These are phyloP conservation scores for Penicillium sp. DNA, from an alignment of 2,329 filamentous ascomycete species.

Conservation along the genomic window DNA sequence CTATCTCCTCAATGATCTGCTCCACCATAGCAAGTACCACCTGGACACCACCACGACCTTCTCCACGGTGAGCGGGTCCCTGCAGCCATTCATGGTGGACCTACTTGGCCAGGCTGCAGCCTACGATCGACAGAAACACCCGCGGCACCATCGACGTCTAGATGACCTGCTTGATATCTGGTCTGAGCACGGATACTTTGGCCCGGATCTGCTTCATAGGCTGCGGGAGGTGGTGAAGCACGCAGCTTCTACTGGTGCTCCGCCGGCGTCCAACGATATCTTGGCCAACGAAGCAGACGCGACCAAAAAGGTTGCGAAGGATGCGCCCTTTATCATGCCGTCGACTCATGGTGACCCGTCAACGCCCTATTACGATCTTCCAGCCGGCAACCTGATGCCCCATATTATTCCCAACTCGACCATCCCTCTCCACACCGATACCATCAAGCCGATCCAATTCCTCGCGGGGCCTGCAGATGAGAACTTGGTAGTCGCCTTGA, in stretches of 20 bases:
- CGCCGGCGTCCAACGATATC: slow-evolving; percentile 24
- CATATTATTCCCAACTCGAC: slow-evolving; percentile 72
- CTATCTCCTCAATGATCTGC: slow-evolving; percentile 71
- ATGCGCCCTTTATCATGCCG: slow-evolving; percentile 65
- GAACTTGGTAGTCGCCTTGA: slow-evolving; percentile 62
- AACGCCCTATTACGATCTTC: slow-evolving; percentile 73
- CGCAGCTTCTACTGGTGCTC: slow-evolving; percentile 33
- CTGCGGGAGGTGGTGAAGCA: slow-evolving; percentile 56
- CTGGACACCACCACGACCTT: slow-evolving; percentile 42
- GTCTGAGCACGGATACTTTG: slow-evolving; percentile 62
- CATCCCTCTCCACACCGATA: slow-evolving; percentile 64
- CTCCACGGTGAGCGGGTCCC: slow-evolving; percentile 49
- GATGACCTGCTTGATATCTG: slow-evolving; percentile 62
- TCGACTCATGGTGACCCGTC: slow-evolving; percentile 69
- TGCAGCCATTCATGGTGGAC: slow-evolving; percentile 58
- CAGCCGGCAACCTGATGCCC: slow-evolving; percentile 74
- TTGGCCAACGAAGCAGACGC: slow-evolving; percentile 28
- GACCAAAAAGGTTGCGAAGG: slow-evolving; percentile 44
- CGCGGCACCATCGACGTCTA: slow-evolving; percentile 63
- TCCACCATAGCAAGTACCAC: slow-evolving; percentile 62
- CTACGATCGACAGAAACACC: slow-evolving; percentile 52
- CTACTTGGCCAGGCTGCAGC: slow-evolving; percentile 56
- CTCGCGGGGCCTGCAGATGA: slow-evolving; percentile 63
- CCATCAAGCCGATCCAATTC: slow-evolving; percentile 68
- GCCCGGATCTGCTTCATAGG: slow-evolving; percentile 49